Percentiles rank a stretch among this genome's conserved stretches.
Conservation (phyloP, 2,329 filamentous ascomycete species). For the Fusarium domesticum region DNA sequence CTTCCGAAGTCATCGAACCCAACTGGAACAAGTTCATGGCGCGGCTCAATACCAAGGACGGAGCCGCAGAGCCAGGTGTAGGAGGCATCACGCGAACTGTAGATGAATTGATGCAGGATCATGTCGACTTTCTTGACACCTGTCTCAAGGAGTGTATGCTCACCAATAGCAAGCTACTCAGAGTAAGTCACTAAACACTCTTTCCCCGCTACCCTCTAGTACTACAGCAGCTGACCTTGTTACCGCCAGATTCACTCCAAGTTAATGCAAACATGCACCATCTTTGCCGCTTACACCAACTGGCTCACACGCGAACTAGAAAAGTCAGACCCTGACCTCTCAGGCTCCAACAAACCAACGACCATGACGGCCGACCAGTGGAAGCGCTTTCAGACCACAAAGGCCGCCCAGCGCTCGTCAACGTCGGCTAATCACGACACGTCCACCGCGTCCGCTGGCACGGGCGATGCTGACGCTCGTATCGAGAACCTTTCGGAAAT, state of each 20-base stretch:
- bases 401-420: constrained; percentile 40
- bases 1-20: constrained; percentile 93
- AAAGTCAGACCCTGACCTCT: constrained; percentile 76
- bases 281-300: constrained; percentile 88
- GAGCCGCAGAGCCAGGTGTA: constrained; percentile 28
- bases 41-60: constrained; percentile 65
- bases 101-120: constrained; percentile 97
- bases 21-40: constrained; percentile 96
- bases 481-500: constrained; percentile 81
- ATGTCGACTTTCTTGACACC: constrained; percentile 96
- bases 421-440: constrained; percentile 32
- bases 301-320: constrained; percentile 82
- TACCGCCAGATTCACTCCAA: constrained; percentile 85
- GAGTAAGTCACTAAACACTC: constrained; percentile 53
- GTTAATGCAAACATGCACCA: constrained; percentile 90
- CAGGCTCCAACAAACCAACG: constrained; percentile 54
- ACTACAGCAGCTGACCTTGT: constrained; percentile 10
- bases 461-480: constrained; percentile 41
- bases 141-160: constrained; percentile 99
- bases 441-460: constrained; percentile 36
- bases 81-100: constrained; percentile 64
- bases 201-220: not conserved
- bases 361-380: constrained; percentile 62
- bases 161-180: constrained; percentile 89
- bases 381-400: constrained; percentile 53